phyloP scores from a whole-genome alignment of 306 rosid species.

The Cyamopsis tetragonoloba region DNA sequence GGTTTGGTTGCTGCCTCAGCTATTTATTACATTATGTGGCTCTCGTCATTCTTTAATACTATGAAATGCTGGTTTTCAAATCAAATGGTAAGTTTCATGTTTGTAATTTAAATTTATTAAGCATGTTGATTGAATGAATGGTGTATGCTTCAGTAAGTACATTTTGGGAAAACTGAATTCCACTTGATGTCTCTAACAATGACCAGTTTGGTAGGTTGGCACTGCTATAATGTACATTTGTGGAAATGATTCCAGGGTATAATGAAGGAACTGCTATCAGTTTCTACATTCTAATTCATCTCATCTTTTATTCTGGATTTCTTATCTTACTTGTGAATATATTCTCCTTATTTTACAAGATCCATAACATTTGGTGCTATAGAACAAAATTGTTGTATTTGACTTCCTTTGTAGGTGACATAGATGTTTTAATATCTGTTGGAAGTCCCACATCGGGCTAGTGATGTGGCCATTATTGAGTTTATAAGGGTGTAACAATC shows the following conservation, averaged over 20 bases:
- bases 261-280: neutral
- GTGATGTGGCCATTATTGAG: no score
- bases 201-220: constrained; percentile 11
- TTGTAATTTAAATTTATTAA: neutral
- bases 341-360: neutral
- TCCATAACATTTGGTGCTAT: constrained; percentile 8
- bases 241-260: neutral
- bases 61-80: neutral
- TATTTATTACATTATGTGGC: neutral
- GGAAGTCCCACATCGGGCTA: no score
- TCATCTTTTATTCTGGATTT: constrained; percentile 17
- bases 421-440: no score
- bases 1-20: neutral
- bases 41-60: neutral
- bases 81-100: constrained; percentile 2
- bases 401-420: constrained; percentile 6
- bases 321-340: neutral
- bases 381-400: neutral
- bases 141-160: constrained; percentile 1
- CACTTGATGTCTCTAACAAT: neutral
- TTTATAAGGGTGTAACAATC: no score
- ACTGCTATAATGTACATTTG: neutral
- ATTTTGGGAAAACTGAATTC: constrained; percentile 10
- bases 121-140: constrained; percentile 11
- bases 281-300: neutral